A percentile compares a stretch with the other conserved stretches of the same genome.
These are phyloP conservation scores for Lentinula raphanica DNA, from an alignment of 768 basidiomycete genomes.

Conservation along the genomic window DNA sequence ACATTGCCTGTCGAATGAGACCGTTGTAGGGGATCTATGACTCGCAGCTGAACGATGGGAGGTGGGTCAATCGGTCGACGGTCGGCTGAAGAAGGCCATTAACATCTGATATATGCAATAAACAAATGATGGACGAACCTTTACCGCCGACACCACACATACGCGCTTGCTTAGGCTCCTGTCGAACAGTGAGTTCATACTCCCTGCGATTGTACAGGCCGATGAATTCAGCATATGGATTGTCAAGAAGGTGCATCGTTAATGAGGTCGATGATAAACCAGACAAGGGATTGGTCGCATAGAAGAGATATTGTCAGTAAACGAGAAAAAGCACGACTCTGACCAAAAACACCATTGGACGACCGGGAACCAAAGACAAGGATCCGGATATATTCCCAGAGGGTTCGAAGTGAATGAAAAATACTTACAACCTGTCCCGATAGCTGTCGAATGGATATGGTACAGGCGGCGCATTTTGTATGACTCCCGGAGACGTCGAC, in stretches of 20 bases:
- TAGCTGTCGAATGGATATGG: slow-evolving; percentile 7
- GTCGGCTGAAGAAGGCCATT: slow-evolving; percentile 53
- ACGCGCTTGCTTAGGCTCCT: slow-evolving; percentile 87
- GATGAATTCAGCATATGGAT: not conserved
- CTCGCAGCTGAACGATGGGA: slow-evolving; percentile 91
- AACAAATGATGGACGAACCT: slow-evolving; percentile 31
- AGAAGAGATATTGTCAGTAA: not conserved
- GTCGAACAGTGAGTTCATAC: slow-evolving; percentile 81
- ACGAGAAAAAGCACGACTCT: not conserved
- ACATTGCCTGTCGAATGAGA: not conserved
- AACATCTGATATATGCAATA: not conserved
- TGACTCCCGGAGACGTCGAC: slow-evolving; percentile 5
- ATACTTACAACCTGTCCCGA: slow-evolving; percentile 25
- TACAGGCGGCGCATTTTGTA: slow-evolving; percentile 4
- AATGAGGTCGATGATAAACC: not conserved
- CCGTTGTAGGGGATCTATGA: slow-evolving; percentile 54
- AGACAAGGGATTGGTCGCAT: not conserved
- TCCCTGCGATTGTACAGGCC: slow-evolving; percentile 39
- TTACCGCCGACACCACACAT: slow-evolving; percentile 89
- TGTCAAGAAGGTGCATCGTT: not conserved
- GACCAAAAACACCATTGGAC: not conserved
- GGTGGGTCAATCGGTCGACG: slow-evolving; percentile 96
- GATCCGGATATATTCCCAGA: slow-evolving; percentile 24
- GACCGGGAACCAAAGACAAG: slow-evolving; percentile 1
- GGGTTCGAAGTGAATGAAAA: slow-evolving; percentile 51